A percentile compares a stretch with the other conserved stretches of the same genome.
Conservation (phyloP, 768 basidiomycete genomes). For the Arthromyces matolae region DNA sequence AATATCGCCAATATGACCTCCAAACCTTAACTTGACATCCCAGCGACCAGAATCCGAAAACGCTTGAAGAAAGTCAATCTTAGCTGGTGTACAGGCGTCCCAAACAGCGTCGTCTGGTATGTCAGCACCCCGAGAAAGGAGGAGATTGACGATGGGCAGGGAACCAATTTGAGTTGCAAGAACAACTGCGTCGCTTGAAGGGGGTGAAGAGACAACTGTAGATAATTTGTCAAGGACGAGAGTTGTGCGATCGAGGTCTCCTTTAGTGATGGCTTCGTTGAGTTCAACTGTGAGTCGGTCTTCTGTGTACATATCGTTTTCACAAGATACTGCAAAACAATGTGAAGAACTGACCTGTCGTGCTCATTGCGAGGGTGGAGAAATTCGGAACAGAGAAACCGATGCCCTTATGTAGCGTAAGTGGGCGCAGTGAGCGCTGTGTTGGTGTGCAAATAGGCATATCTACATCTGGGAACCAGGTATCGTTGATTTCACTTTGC, state of each 20-base stretch:
- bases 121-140: background rate
- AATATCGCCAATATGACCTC: constrained; percentile 4
- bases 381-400: too few species aligned
- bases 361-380: constrained; percentile 4
- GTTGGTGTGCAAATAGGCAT: too few species aligned
- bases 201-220: background rate
- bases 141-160: constrained; percentile 3
- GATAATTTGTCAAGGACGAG: background rate
- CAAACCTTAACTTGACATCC: constrained; percentile 5
- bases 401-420: too few species aligned
- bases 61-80: constrained; percentile 4
- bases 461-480: too few species aligned
- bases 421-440: too few species aligned
- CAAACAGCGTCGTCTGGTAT: background rate
- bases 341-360: background rate
- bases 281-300: background rate
- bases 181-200: background rate
- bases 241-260: background rate
- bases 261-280: background rate
- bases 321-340: background rate
- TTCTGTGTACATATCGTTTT: background rate
- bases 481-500: too few species aligned
- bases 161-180: background rate
- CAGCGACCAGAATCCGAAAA: constrained; percentile 11
- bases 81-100: background rate